Evolutionary conservation across 75 land plant genomes (phyloP).

Genomic region (Gnetum montanum): DNA sequence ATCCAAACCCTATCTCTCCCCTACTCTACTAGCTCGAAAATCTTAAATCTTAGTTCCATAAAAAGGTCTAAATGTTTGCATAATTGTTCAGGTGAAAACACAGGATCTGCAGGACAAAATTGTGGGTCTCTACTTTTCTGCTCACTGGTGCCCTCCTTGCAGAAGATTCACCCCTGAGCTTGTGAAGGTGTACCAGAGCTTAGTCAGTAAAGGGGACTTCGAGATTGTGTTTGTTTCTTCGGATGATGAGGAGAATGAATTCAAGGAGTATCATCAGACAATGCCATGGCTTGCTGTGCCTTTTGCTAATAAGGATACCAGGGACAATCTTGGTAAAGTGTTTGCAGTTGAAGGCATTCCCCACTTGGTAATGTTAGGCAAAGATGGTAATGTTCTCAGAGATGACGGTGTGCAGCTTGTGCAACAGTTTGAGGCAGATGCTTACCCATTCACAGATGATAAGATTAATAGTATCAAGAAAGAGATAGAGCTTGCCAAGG

Average conservation of each 20-base stretch:
- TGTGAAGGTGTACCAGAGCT: conserved; percentile 24
- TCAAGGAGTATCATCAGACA: conserved; percentile 16
- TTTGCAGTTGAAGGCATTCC: conserved; percentile 41
- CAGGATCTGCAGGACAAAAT: conserved; percentile 52
- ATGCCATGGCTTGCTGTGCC: conserved; percentile 72
- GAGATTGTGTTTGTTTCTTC: conserved; percentile 47
- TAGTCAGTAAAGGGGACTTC: conserved; percentile 43
- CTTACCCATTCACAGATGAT: conserved; percentile 55
- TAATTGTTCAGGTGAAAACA: conserved; percentile 53
- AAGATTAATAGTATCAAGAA: conserved; percentile 31
- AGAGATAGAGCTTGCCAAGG: conserved; percentile 30
- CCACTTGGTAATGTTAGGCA: conserved; percentile 39
- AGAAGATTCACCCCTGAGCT: conserved; percentile 32
- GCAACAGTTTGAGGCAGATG: conserved; percentile 29
- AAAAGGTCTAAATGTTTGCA: no score
- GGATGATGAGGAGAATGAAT: conserved; percentile 29
- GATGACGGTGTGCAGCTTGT: conserved; percentile 28
- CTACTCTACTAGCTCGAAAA: no score
- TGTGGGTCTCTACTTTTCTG: conserved; percentile 48
- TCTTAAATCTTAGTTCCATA: no score
- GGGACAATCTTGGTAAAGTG: conserved; percentile 19
- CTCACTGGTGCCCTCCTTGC: conserved; percentile 23
- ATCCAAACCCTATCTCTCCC: no score
- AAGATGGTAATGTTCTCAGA: conserved; percentile 46
- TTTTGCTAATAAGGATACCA: conserved; percentile 22